phyloP scores from a whole-genome alignment of 2,329 filamentous ascomycete species.

The Arthroderma sp. region DNA sequence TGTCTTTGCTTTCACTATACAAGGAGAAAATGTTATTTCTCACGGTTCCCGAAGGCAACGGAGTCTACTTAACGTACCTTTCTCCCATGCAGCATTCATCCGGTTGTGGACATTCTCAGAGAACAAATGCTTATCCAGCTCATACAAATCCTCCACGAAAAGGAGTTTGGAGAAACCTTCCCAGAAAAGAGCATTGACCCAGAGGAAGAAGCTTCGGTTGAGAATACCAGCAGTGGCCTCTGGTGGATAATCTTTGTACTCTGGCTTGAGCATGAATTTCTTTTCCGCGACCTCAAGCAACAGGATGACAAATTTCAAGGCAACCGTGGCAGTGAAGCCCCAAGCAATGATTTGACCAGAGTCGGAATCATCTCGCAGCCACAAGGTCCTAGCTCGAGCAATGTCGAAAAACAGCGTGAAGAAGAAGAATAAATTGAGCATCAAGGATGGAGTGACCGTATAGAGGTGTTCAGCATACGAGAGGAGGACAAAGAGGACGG shows the following conservation, averaged over 20 bases:
- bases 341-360: slow-evolving; percentile 31
- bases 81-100: slow-evolving; percentile 31
- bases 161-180: slow-evolving; percentile 37
- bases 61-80: slow-evolving; percentile 21
- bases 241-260: slow-evolving; percentile 33
- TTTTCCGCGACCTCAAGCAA: slow-evolving; percentile 39
- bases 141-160: slow-evolving; percentile 34
- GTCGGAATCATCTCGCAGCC: slow-evolving; percentile 23
- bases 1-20: slow-evolving; percentile 20
- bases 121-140: slow-evolving; percentile 35
- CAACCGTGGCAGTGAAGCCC: slow-evolving; percentile 32
- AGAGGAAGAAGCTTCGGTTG: slow-evolving; percentile 40
- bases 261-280: slow-evolving; percentile 27
- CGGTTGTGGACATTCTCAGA: slow-evolving; percentile 31
- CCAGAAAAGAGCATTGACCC: slow-evolving; percentile 43
- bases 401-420: slow-evolving; percentile 37
- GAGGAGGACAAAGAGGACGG: slow-evolving; percentile 26
- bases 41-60: background rate
- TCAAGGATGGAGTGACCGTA: slow-evolving; percentile 35
- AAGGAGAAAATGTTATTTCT: background rate
- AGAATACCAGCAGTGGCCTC: slow-evolving; percentile 44
- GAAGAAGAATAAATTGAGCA: slow-evolving; percentile 39
- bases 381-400: slow-evolving; percentile 36
- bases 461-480: slow-evolving; percentile 39
- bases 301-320: slow-evolving; percentile 34